Base-by-base conservation (phyloP, 345 rosid genomes). In the Lenwebbia sp. region DNA sequence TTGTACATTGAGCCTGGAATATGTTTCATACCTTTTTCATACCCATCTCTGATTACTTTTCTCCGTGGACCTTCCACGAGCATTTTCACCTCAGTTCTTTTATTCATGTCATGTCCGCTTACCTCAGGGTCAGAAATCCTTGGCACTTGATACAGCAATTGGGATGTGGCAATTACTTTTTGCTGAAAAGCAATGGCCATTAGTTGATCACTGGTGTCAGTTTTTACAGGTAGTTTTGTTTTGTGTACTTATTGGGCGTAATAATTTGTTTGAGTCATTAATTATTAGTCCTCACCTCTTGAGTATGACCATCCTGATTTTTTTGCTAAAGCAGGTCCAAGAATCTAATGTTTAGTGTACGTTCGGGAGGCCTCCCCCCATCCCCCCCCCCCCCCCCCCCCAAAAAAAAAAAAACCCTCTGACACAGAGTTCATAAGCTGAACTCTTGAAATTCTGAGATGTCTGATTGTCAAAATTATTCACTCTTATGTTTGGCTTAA, bases 101-200 rank as follows among this genome's bases (percentile, higher is more conserved):
- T 55, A 30, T 10, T 85, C 55, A 84, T 81, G 30, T 60, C 49
- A n/a, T 86, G 30, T 33, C 44, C 83, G 10, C 70, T 54, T 40
- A 57, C 76, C 87, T 86, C 93, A 97, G 99, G 99, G 99, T 86
- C 99, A 97, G 89, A 97, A 97, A 88, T 96, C 99, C 84, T 91
- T 97, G 75, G 99, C 99, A 87, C 86, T 97, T 89, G 99, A 97
- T 91, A 94, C 99, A n/a, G 99, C 99, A 62, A 96, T 97, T 78
- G 99, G 99, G 53, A 96, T 97, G 99, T 97, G 99, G 99, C 98
- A 97, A 88, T 89, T 97, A 90, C 91, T 97, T 56, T 96, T 97
- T 92, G 98, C 98, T 86, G 99, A 97, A 87, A 96, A 90, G 88
- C 98, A 93, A 56, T 96, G 99, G 99, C 94, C 98, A 23, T 85